Conservation (phyloP, 768 basidiomycete species). For the Epithele typhae region DNA sequence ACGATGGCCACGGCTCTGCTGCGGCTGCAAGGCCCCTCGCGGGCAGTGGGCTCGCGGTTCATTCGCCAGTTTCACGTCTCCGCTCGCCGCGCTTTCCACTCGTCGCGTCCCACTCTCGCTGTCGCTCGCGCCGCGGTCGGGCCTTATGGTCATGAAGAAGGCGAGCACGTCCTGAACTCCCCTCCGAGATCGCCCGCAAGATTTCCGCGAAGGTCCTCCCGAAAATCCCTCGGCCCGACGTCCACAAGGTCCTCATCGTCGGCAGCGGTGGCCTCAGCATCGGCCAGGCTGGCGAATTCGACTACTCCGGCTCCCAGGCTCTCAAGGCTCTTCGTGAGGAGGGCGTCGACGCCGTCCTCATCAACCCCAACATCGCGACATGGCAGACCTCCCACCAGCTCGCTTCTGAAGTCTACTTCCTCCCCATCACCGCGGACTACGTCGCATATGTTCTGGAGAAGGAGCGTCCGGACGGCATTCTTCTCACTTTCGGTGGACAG, state of each 20-base stretch:
- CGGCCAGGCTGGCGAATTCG: conserved; percentile 99
- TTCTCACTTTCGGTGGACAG: conserved; percentile 97
- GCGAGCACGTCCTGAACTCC: conserved; percentile 74
- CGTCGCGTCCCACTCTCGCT: conserved; percentile 54
- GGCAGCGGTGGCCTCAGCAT: conserved; percentile 96
- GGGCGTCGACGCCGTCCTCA: conserved; percentile 89
- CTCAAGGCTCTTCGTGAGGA: conserved; percentile 97
- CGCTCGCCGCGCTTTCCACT: conserved; percentile 32
- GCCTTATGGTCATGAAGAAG: conserved; percentile 43
- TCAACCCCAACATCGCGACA: conserved; percentile 99
- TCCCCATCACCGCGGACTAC: conserved; percentile 95
- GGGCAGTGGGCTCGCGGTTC: conserved; percentile 11
- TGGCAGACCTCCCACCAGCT: conserved; percentile 99
- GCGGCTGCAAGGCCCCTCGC: conserved; percentile 17
- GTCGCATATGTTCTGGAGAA: conserved; percentile 99
- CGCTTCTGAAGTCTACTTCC: conserved; percentile 95
- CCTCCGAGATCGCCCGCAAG: conserved; percentile 89
- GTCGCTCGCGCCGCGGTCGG: conserved; percentile 76
- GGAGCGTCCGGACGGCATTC: conserved; percentile 94
- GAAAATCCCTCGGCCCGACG: conserved; percentile 84
- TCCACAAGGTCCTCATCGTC: conserved; percentile 93
- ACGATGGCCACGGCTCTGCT: conserved; percentile 19
- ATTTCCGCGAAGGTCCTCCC: conserved; percentile 95
- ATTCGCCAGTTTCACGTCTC: conserved; percentile 42
- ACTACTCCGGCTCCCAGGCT: conserved; percentile 98